Evolutionary conservation across 2,329 filamentous ascomycete species (phyloP), one percentile per base, ranked within the genome.

Genomic region (Chaetomium strumarium): DNA sequence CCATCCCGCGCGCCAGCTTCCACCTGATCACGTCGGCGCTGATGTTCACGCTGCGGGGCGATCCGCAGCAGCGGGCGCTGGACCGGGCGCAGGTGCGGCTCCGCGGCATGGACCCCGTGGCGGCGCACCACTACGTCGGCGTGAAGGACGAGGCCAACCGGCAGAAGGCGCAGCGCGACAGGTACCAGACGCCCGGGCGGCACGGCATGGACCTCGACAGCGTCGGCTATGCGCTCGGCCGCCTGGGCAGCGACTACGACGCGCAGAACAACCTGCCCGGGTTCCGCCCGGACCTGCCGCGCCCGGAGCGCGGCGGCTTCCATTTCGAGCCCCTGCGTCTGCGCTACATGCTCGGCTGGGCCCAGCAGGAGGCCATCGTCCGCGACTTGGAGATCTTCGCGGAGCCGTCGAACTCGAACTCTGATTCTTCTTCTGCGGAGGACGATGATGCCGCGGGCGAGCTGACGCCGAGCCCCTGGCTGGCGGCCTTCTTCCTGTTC

Each of bases 201-300:
- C 52, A 55, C 13, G 52, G 55, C 0, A 45, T 57, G 40, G 45
- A 39, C 34, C 17, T 55, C 24, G 55, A 57, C 19, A 51, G 38
- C 11, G 50, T 51, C 2, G 52, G 55, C 5, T 57, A 51, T 36
- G 41, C 24, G 1, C 49, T 55, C 5, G 55, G 52, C 9, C 38
- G 55, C 2, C 10, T 55, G 33, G 55, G 55, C 1, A 45, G 51
- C 37, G 55, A 57, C 24, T 57, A 57, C 37, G 55, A 57, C 34
- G 52, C 55, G 9, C 55, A 57, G 39, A 53, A 55, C 37, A 57
- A 57, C 47, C 43, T 57, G 10, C 55, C 55, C 2, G 55, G 55
- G 2, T 57, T 52, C 45, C 46, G 55, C 1, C 55, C 52, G n/a
- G 49, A 57, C 14, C 46, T 57, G 10, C 49, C 55, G 1, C 39